Percentiles rank a stretch among this genome's conserved stretches.
Evolutionary conservation across 163 green algal species (phyloP).

Genomic region (Coccomyxa subellipsoidea): DNA sequence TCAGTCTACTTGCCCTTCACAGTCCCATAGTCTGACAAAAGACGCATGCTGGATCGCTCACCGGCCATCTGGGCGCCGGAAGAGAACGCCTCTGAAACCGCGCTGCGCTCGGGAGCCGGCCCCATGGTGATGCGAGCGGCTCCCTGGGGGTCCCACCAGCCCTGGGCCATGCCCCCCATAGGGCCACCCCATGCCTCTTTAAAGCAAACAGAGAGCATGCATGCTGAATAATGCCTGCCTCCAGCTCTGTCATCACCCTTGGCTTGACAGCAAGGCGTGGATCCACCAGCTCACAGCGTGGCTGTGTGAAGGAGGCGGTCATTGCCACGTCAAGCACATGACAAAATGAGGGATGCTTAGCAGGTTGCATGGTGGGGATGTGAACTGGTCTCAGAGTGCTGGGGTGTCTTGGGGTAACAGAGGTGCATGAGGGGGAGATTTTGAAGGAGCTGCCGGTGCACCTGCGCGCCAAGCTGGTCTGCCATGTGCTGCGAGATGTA

Average conservation of each 20-base stretch:
- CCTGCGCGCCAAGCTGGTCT: slow-evolving; percentile 31
- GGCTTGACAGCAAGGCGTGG: too few relatives aligned
- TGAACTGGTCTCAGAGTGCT: not conserved
- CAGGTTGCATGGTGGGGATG: not conserved
- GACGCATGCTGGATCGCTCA: not conserved
- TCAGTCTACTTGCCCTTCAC: not conserved
- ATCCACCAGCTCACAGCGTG: too few relatives aligned
- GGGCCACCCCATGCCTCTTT: too few relatives aligned
- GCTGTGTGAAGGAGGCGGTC: too few relatives aligned
- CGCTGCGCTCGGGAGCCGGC: slow-evolving; percentile 34
- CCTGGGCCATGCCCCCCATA: slow-evolving; percentile 3
- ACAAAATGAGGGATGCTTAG: not conserved
- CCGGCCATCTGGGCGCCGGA: slow-evolving; percentile 37
- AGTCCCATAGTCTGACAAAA: too few relatives aligned
- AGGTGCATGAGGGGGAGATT: slow-evolving; percentile 35
- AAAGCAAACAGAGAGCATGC: not conserved
- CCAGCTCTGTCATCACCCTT: too few relatives aligned
- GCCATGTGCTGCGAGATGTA: slow-evolving; percentile 24
- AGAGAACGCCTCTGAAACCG: slow-evolving; percentile 53
- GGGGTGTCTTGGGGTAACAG: not conserved
- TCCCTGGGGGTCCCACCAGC: slow-evolving; percentile 53
- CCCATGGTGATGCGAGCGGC: slow-evolving; percentile 42
- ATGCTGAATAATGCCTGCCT: not conserved
- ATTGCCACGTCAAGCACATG: too few relatives aligned
- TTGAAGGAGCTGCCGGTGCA: slow-evolving; percentile 42